Conservation (phyloP, 148 eudicot genomes). For the Vaccinium macrocarpon region DNA sequence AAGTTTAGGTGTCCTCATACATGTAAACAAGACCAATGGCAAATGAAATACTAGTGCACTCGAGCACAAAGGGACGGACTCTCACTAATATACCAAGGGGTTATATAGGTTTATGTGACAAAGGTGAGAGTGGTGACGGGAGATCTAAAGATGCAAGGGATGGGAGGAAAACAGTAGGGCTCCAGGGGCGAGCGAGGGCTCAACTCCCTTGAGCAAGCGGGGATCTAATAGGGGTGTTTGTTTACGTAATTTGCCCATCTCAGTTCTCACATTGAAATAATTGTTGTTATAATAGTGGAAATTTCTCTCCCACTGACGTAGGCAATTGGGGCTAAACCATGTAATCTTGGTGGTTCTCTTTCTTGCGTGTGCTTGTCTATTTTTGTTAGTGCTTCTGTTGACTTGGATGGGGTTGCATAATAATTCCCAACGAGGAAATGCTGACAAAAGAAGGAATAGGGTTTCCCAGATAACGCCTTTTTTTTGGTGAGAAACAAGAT, state of each 20-base stretch:
- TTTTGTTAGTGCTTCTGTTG: neutral
- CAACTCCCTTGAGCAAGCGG: neutral
- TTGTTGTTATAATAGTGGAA: neutral
- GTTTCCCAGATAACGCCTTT: neutral
- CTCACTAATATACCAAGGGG: neutral
- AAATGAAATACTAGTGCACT: too few species aligned
- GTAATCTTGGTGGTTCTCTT: neutral
- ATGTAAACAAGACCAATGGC: too few species aligned
- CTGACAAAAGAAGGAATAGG: neutral
- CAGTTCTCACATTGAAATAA: neutral
- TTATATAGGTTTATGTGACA: too few species aligned
- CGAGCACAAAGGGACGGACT: neutral
- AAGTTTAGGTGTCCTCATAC: neutral
- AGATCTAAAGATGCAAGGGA: too few species aligned
- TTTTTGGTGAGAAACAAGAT: neutral
- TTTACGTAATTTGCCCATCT: neutral
- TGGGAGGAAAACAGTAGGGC: too few species aligned
- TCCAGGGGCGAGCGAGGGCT: too few species aligned
- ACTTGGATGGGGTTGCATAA: neutral
- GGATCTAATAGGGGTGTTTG: neutral
- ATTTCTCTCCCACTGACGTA: neutral
- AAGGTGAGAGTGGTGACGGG: too few species aligned
- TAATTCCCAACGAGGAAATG: neutral
- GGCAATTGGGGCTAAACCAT: neutral
- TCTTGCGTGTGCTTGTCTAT: neutral